Evolutionary conservation across 805 yeast genomes (phyloP).

Genomic region (Hanseniaspora hatyaiensis): DNA sequence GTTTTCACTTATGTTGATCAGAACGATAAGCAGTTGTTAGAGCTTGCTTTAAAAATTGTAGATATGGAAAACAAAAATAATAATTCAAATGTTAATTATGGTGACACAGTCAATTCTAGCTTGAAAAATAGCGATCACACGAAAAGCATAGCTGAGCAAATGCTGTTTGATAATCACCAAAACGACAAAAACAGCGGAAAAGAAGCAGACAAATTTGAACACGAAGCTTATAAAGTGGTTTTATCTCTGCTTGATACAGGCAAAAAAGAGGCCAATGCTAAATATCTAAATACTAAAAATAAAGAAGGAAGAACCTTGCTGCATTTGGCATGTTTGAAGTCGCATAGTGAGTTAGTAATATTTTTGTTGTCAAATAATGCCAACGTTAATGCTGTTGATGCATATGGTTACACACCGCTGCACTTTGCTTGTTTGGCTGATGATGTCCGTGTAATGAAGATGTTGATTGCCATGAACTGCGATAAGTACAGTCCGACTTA

Average conservation of each 20-base stretch:
- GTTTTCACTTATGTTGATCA: constrained; percentile 89
- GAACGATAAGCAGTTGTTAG: constrained; percentile 87
- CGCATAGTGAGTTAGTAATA: constrained; percentile 49
- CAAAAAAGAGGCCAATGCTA: constrained; percentile 27
- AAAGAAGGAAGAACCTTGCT: constrained; percentile 75
- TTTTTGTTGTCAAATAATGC: constrained; percentile 57
- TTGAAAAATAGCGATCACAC: too few species aligned
- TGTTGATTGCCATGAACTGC: constrained; percentile 55
- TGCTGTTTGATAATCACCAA: constrained; percentile 67
- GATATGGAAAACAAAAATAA: constrained; percentile 49
- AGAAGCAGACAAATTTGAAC: too few species aligned
- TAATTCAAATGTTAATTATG: neutral
- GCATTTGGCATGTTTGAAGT: constrained; percentile 72
- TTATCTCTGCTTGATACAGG: constrained; percentile 48
- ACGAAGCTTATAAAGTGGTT: constrained; percentile 36
- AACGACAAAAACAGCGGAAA: too few species aligned
- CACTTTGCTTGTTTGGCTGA: constrained; percentile 78
- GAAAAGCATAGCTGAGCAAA: constrained; percentile 81
- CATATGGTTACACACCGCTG: constrained; percentile 74
- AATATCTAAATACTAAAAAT: constrained; percentile 75
- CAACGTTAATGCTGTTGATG: constrained; percentile 60
- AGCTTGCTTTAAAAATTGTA: constrained; percentile 88
- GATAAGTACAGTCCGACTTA: constrained; percentile 28
- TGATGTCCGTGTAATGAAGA: constrained; percentile 49
- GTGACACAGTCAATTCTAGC: constrained; percentile 48